phyloP scores from a whole-genome alignment of 768 basidiomycete genomes.

The Lentinus tigrinus region DNA sequence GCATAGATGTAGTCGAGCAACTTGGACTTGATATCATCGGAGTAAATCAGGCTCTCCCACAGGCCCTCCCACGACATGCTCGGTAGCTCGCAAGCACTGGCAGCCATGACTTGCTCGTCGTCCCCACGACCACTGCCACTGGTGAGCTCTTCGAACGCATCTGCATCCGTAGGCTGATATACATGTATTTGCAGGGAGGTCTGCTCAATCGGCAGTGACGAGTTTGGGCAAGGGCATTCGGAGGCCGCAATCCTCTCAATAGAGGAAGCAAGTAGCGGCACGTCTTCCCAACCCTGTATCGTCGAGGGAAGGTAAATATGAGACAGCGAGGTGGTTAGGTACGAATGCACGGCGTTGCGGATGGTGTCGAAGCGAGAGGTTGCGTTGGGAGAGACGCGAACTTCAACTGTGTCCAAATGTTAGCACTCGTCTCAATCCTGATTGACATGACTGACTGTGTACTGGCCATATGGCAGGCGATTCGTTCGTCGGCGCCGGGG shows the following conservation, averaged over 20 bases:
- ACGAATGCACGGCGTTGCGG: constrained; percentile 59
- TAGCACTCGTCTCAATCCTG: too few relatives aligned
- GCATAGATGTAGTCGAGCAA: constrained; percentile 94
- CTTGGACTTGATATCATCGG: constrained; percentile 78
- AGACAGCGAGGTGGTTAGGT: constrained; percentile 54
- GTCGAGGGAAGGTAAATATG: constrained; percentile 68
- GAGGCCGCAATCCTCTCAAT: constrained; percentile 77
- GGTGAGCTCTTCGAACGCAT: constrained; percentile 72
- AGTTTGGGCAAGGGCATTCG: constrained; percentile 58
- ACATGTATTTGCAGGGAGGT: constrained; percentile 79
- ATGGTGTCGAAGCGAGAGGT: constrained; percentile 78
- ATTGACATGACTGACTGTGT: constrained; percentile 47
- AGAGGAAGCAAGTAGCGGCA: constrained; percentile 65
- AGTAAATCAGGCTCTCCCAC: constrained; percentile 91
- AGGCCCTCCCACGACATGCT: constrained; percentile 82
- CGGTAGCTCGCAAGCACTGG: constrained; percentile 87
- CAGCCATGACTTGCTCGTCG: constrained; percentile 79
- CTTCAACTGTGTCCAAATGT: constrained; percentile 91
- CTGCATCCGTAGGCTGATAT: constrained; percentile 74
- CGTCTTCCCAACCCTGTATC: constrained; percentile 77
- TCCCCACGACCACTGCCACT: constrained; percentile 51
- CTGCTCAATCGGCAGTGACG: constrained; percentile 53
- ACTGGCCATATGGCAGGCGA: constrained; percentile 53
- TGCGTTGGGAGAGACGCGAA: constrained; percentile 66
- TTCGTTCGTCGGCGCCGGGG: background rate